Evolutionary conservation across 371 early-diverging fungal genomes (phyloP).

Genomic region (Zancudomyces culisetae): DNA sequence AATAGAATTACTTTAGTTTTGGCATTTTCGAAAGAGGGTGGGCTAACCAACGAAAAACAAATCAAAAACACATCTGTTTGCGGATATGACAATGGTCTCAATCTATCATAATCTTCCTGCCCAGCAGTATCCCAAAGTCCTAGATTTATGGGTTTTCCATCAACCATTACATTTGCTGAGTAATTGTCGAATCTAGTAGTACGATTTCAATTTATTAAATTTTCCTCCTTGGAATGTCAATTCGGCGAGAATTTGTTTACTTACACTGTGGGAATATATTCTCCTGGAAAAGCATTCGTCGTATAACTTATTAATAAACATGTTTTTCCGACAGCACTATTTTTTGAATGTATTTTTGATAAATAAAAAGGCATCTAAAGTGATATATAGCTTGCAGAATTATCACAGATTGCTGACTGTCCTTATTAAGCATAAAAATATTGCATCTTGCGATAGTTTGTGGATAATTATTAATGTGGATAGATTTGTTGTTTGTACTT

Average conservation of each 20-base stretch:
- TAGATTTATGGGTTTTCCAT: conserved; percentile 83
- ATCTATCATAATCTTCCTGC: conserved; percentile 94
- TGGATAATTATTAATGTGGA: too few species aligned
- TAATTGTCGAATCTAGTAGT: conserved; percentile 83
- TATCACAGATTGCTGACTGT: too few species aligned
- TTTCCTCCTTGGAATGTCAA: too few species aligned
- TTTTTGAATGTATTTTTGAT: not conserved
- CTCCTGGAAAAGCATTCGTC: conserved; percentile 93
- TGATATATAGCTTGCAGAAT: not conserved
- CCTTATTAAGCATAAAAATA: too few species aligned
- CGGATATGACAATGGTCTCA: conserved; percentile 86
- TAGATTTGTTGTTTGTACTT: conserved; percentile 19
- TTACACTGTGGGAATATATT: conserved; percentile 96
- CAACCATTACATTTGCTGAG: conserved; percentile 83
- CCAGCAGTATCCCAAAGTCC: conserved; percentile 98
- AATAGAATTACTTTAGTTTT: conserved; percentile 39
- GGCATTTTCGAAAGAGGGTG: conserved; percentile 85
- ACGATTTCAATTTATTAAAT: too few species aligned
- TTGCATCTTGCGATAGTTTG: too few species aligned
- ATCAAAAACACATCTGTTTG: conserved; percentile 86
- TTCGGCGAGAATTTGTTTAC: conserved; percentile 5
- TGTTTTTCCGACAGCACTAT: conserved; percentile 85
- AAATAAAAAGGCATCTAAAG: not conserved
- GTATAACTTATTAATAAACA: conserved; percentile 90
- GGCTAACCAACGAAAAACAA: conserved; percentile 71